phyloP scores from a whole-genome alignment of 345 rosid genomes.

The Cardamine chenopodiifolia region DNA sequence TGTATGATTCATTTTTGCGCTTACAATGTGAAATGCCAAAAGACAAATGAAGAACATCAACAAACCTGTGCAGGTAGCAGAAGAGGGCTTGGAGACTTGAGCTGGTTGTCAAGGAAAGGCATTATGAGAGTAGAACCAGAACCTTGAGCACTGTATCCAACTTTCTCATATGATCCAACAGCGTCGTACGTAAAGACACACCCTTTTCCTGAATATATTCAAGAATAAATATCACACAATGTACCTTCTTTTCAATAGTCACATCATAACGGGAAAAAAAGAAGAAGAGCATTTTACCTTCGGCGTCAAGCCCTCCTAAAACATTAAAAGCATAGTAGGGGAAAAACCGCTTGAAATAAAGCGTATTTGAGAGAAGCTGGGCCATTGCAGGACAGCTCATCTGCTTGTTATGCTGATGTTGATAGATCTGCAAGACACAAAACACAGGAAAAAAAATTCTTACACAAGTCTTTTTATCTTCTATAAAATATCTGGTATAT shows the following conservation, averaged over 20 bases:
- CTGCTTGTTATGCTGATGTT: slow-evolving; percentile 98
- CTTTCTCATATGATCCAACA: slow-evolving; percentile 97
- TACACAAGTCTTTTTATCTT: neutral
- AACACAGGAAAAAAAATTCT: slow-evolving; percentile 10
- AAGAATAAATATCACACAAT: neutral
- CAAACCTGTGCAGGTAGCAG: slow-evolving; percentile 77
- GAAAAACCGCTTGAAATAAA: slow-evolving; percentile 94
- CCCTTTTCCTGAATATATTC: slow-evolving; percentile 66
- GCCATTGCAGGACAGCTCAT: slow-evolving; percentile 98
- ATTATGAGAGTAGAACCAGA: slow-evolving; percentile 88
- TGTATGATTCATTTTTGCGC: slow-evolving; percentile 1
- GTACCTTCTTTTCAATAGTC: neutral
- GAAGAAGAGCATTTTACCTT: slow-evolving; percentile 54
- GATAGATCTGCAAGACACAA: slow-evolving; percentile 63
- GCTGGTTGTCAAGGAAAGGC: slow-evolving; percentile 96
- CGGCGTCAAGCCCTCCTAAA: slow-evolving; percentile 89
- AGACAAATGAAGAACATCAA: neutral
- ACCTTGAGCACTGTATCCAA: slow-evolving; percentile 95
- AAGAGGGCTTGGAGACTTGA: slow-evolving; percentile 97
- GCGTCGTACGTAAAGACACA: slow-evolving; percentile 97
- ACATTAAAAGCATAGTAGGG: slow-evolving; percentile 96
- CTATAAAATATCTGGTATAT: neutral
- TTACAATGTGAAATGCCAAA: neutral
- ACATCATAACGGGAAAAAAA: neutral
- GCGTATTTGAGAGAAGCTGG: slow-evolving; percentile 94